Evolutionary conservation across 257 asterid species (phyloP).

Genomic region (Penstemon barbatus): DNA sequence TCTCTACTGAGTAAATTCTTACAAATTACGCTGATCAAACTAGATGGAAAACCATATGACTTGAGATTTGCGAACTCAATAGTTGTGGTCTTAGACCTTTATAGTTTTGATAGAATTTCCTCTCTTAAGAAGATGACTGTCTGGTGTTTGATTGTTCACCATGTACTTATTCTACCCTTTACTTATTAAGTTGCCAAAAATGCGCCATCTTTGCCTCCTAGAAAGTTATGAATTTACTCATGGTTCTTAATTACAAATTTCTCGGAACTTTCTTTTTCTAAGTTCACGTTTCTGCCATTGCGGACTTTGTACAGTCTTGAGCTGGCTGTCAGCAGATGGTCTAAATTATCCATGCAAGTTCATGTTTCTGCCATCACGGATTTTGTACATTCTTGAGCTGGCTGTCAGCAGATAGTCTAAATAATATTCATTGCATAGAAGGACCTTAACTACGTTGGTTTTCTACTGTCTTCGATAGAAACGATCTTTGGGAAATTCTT

Average conservation of each 20-base stretch:
- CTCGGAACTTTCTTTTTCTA: not conserved
- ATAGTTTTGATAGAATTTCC: constrained; percentile 4
- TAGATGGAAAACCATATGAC: not conserved
- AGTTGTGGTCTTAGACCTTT: not conserved
- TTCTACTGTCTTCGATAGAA: not conserved
- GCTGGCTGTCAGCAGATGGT: too few species aligned
- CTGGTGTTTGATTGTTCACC: too few species aligned
- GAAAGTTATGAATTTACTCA: not conserved
- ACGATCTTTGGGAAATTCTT: not conserved
- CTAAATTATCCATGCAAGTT: not conserved
- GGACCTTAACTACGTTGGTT: not conserved
- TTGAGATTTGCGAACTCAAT: not conserved
- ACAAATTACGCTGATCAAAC: not conserved
- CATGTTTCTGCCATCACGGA: not conserved
- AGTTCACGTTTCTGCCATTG: too few species aligned
- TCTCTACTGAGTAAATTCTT: constrained; percentile 1
- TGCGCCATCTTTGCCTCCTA: not conserved
- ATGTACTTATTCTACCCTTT: too few species aligned
- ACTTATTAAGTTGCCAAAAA: too few species aligned
- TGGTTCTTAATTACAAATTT: not conserved
- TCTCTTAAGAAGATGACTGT: constrained; percentile 6
- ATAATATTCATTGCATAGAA: not conserved
- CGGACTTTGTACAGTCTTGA: too few species aligned
- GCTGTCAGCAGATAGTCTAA: not conserved
- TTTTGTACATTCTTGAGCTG: not conserved